Base-by-base conservation (phyloP, 176 grass and related monocot species). In the Musa troglodytarum region DNA sequence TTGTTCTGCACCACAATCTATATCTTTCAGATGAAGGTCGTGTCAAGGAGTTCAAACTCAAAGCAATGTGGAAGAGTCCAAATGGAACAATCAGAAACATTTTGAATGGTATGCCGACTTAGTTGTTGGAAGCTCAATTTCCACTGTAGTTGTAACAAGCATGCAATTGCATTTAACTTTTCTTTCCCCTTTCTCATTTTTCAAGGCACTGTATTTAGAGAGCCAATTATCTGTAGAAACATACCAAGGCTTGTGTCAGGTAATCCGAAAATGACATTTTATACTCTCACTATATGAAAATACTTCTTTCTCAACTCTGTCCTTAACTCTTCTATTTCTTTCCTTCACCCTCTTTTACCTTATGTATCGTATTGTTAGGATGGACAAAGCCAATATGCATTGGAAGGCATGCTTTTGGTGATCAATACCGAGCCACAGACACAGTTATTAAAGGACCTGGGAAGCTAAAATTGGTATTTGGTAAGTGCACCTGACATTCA, bases 361-460 rank as follows among this genome's bases (percentile, higher is more conserved):
- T 23, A 81, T 64, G 11, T 71, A 67, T 64, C 51, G 49, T 53
- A 10, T 79, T 56, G 76, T 49, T 77, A 99, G 95, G 84, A 69
- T 99, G 95, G 95, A 94, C 89, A 81, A 91, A 94, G 66, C 91
- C 95, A 21, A 99, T 99, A 81, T 99, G 91, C 85, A 93, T 99
- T 20, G 95, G 95, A 70, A 99, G 95, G 63, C 91, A 99, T 74
- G 95, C 95, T 23, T 99, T 92, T 86, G 95, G 95, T 77, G 95
- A 99, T 74, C 91, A 99, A 76, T 99, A 99, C 82, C 82, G 86
- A 79, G 90, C 95, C n/a, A 92, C 90, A 8, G 95, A 99, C 84
- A 85, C 74, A 49, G 81, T 92, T 78, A 79, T 99, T 82, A 55
- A 89, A 78, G 88, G 95, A 70, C 86, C 95, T 79, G 95, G 95